Conservation (phyloP, 306 rosid genomes). For the Vigna radiata region DNA sequence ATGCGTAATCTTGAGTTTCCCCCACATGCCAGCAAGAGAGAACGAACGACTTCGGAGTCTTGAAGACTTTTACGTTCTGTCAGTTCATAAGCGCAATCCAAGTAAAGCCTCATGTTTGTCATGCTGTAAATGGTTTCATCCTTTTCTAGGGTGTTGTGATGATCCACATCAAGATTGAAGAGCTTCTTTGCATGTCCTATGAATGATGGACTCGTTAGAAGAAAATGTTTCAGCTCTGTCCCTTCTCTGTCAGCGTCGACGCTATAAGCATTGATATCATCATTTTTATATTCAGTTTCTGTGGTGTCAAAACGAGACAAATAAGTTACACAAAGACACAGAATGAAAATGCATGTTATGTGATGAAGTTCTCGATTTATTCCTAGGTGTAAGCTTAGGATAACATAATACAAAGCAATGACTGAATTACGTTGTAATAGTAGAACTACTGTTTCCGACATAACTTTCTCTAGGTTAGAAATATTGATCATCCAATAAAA, state of each 20-base stretch:
- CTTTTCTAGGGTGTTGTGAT: neutral
- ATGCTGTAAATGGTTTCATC: neutral
- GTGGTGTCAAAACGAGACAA: neutral
- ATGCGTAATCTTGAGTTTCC: slow-evolving; percentile 8
- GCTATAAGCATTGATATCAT: neutral
- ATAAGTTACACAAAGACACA: neutral
- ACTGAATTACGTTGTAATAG: too few species aligned
- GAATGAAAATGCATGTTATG: neutral
- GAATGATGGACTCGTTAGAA: neutral
- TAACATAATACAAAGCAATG: neutral
- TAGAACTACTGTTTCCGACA: too few species aligned
- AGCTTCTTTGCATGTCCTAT: slow-evolving; percentile 17
- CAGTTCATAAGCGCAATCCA: slow-evolving; percentile 20
- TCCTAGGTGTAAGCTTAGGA: neutral
- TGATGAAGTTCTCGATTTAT: neutral
- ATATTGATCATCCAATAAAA: neutral
- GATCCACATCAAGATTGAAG: slow-evolving; percentile 12
- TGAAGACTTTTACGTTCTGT: slow-evolving; percentile 5
- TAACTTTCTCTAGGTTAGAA: too few species aligned
- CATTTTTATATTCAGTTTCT: slow-evolving; percentile 11
- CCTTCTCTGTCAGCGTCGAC: neutral
- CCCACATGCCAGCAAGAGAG: neutral
- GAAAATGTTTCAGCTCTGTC: slow-evolving; percentile 18
- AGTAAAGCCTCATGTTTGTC: neutral
- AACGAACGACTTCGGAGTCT: slow-evolving; percentile 1